Evolutionary conservation across 2,329 filamentous ascomycete genomes (phyloP).

Genomic region (Calonectria leucothoes): DNA sequence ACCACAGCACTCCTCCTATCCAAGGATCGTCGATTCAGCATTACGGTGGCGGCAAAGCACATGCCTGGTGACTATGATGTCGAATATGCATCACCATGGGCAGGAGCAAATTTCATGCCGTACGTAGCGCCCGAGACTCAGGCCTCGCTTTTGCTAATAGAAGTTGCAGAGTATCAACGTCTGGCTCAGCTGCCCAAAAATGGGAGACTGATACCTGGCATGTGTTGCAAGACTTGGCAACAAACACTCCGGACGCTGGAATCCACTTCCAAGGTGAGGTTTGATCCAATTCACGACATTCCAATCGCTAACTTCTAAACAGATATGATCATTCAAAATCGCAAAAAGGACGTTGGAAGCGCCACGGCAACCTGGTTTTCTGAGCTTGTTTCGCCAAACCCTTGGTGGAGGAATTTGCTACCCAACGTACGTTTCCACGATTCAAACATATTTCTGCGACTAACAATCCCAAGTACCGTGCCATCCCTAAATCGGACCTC

Average conservation of each 20-base stretch:
- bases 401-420: slow-evolving; percentile 21
- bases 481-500: slow-evolving; percentile 7
- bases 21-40: background rate
- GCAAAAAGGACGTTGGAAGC: slow-evolving; percentile 22
- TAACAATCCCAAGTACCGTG: slow-evolving; percentile 3
- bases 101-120: slow-evolving; percentile 22
- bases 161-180: background rate
- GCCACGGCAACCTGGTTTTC: slow-evolving; percentile 21
- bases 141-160: background rate
- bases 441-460: background rate
- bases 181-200: slow-evolving; percentile 2
- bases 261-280: slow-evolving; percentile 12
- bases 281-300: background rate
- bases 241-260: slow-evolving; percentile 5
- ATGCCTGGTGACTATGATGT: slow-evolving; percentile 20
- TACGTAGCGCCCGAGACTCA: background rate
- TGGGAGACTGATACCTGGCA: slow-evolving; percentile 18
- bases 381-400: slow-evolving; percentile 11
- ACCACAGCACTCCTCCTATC: slow-evolving; percentile 14
- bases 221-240: slow-evolving; percentile 2
- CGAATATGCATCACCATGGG: slow-evolving; percentile 19
- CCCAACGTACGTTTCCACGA: background rate
- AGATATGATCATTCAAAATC: slow-evolving; percentile 16
- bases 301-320: background rate
- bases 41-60: slow-evolving; percentile 15